phyloP scores from a whole-genome alignment of 2,329 filamentous ascomycete species.

The Fusarium nurragi region DNA sequence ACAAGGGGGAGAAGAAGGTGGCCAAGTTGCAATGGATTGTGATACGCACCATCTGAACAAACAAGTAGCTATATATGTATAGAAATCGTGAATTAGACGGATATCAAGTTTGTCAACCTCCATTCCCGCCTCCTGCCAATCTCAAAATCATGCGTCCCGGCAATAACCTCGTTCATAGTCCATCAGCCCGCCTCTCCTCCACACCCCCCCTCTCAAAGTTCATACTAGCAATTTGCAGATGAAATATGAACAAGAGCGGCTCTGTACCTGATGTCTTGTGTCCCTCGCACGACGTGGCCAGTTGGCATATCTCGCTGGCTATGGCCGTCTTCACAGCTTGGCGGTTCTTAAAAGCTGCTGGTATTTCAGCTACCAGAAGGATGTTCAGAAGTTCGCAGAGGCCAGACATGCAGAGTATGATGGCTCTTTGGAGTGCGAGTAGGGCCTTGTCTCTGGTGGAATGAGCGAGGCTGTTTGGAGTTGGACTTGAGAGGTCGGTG shows the following conservation, averaged over 20 bases:
- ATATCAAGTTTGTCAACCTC: neutral
- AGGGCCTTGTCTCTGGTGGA: neutral
- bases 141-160: constrained; percentile 15
- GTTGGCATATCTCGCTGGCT: constrained; percentile 15
- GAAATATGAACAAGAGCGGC: constrained; percentile 14
- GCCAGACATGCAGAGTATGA: constrained; percentile 11
- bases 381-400: neutral
- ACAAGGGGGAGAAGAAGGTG: constrained; percentile 17
- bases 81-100: neutral
- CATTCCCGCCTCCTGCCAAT: constrained; percentile 16
- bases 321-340: neutral
- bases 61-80: neutral
- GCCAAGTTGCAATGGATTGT: constrained; percentile 20
- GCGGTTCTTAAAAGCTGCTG: neutral
- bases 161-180: constrained; percentile 19
- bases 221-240: constrained; percentile 11
- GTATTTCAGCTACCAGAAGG: neutral
- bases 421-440: constrained; percentile 7
- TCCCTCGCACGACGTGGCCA: neutral
- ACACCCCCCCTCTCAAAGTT: neutral
- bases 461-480: fast-evolving
- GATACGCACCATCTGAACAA: neutral
- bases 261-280: neutral
- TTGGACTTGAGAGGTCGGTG: fast-evolving
- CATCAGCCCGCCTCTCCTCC: constrained; percentile 10